Percentiles rank a stretch among this genome's conserved stretches.
phyloP scores from a whole-genome alignment of 1,284 basidiomycete genomes.

The Trametes hirsuta region DNA sequence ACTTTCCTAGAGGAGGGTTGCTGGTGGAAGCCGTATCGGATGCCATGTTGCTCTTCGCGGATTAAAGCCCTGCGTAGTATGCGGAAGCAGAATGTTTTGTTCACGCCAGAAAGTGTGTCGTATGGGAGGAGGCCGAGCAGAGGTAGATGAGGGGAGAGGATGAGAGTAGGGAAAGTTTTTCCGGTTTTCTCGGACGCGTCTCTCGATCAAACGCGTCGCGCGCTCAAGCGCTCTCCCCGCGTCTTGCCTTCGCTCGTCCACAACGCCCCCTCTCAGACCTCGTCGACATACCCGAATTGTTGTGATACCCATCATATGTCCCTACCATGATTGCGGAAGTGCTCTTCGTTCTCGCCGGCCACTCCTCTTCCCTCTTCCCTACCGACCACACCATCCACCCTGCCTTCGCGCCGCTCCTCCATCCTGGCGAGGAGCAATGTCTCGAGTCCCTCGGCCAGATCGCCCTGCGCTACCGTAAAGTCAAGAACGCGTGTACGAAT shows the following conservation, averaged over 20 bases:
- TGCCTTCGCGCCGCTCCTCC: conserved; percentile 71
- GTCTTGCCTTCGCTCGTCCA: not conserved
- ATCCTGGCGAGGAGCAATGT: conserved; percentile 85
- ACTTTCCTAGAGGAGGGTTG: conserved; percentile 79
- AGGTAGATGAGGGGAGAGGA: not conserved
- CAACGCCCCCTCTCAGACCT: not conserved
- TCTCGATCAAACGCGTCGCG: conserved; percentile 16
- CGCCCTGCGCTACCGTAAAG: conserved; percentile 70
- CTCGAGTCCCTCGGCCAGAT: conserved; percentile 75
- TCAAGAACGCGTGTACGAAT: conserved; percentile 57
- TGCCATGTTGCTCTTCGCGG: conserved; percentile 17
- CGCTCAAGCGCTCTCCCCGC: not conserved
- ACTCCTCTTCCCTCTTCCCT: conserved; percentile 80
- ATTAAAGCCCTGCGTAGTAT: not conserved
- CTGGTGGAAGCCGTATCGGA: conserved; percentile 25
- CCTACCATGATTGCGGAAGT: conserved; percentile 79
- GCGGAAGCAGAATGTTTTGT: not conserved
- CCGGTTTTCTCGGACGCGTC: conserved; percentile 19
- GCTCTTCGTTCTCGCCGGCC: conserved; percentile 81
- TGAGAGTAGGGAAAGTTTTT: conserved; percentile 19
- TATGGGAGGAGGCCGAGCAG: not conserved
- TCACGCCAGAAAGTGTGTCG: not conserved
- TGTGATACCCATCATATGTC: not conserved
- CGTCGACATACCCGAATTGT: not conserved
- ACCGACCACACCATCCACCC: conserved; percentile 61